phyloP scores from a whole-genome alignment of 768 basidiomycete species.

The Calvatia gigantea region DNA sequence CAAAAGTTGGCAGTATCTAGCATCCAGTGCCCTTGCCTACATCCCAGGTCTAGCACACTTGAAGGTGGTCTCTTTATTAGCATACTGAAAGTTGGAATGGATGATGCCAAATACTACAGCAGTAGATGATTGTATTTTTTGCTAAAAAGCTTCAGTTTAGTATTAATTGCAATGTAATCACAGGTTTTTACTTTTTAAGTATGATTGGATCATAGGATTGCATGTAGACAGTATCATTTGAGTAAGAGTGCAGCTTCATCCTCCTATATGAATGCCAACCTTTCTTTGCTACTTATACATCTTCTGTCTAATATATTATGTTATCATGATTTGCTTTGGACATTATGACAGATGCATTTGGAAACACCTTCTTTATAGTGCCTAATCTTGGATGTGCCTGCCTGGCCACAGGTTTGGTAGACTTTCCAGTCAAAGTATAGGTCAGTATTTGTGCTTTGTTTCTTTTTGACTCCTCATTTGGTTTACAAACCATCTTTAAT shows the following conservation, averaged over 20 bases:
- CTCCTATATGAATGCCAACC: conserved; percentile 38
- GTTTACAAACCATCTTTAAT: conserved; percentile 31
- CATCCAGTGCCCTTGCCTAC: conserved; percentile 71
- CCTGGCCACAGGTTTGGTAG: too few species aligned
- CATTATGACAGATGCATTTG: too few species aligned
- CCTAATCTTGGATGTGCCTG: too few species aligned
- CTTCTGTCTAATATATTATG: conserved; percentile 14
- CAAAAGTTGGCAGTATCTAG: conserved; percentile 59
- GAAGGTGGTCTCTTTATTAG: conserved; percentile 45
- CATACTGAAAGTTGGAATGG: conserved; percentile 60
- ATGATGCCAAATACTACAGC: conserved; percentile 50
- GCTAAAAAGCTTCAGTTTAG: conserved; percentile 31
- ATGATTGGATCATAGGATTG: conserved; percentile 57
- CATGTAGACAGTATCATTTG: conserved; percentile 54
- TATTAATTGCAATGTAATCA: conserved; percentile 2
- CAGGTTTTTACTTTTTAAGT: conserved; percentile 55
- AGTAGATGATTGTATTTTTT: conserved; percentile 57
- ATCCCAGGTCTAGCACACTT: conserved; percentile 70
- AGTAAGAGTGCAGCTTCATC: conserved; percentile 56
- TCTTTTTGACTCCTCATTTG: conserved; percentile 28
- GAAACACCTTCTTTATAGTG: too few species aligned
- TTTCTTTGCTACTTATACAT: conserved; percentile 28
- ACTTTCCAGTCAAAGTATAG: too few species aligned
- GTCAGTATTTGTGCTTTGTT: conserved; percentile 21
- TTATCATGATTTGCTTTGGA: too few species aligned